phyloP scores from a whole-genome alignment of 768 basidiomycete genomes.

The Mycena capillaripes region DNA sequence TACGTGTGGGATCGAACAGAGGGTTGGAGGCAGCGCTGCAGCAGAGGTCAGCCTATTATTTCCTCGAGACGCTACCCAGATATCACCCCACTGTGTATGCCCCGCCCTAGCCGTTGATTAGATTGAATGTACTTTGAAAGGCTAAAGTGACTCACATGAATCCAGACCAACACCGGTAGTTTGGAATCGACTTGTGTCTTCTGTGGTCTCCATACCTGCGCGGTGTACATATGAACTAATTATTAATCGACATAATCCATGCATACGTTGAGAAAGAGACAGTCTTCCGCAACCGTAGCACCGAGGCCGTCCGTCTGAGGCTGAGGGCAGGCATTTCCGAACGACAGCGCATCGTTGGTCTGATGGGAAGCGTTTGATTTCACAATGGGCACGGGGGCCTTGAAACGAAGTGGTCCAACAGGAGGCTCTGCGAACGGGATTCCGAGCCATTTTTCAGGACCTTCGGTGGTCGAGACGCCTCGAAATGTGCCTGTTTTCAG shows the following conservation, averaged over 20 bases:
- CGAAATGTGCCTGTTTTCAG: slow-evolving; percentile 62
- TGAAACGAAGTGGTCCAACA: slow-evolving; percentile 68
- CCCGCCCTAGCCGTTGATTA: slow-evolving; percentile 56
- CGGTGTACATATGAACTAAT: too few relatives aligned
- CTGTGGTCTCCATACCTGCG: slow-evolving; percentile 54
- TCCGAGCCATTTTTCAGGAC: slow-evolving; percentile 71
- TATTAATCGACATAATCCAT: too few relatives aligned
- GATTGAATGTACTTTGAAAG: neutral
- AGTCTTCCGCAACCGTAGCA: slow-evolving; percentile 65
- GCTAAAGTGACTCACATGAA: slow-evolving; percentile 43
- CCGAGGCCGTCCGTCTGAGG: slow-evolving; percentile 51
- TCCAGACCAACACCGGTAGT: slow-evolving; percentile 56
- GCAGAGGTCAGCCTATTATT: neutral
- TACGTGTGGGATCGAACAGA: slow-evolving; percentile 62
- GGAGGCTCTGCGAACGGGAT: slow-evolving; percentile 74
- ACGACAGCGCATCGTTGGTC: slow-evolving; percentile 59
- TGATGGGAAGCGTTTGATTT: slow-evolving; percentile 36
- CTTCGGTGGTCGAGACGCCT: slow-evolving; percentile 57
- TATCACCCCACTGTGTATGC: slow-evolving; percentile 53
- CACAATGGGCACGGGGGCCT: slow-evolving; percentile 62
- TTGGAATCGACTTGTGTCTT: slow-evolving; percentile 42
- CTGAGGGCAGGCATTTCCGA: slow-evolving; percentile 72
- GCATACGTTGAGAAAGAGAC: slow-evolving; percentile 65
- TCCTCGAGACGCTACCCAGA: neutral
- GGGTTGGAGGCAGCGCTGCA: slow-evolving; percentile 60